Base-by-base conservation (phyloP, 202 grass and related monocot genomes). In the Miscanthus sacchariflorus region DNA sequence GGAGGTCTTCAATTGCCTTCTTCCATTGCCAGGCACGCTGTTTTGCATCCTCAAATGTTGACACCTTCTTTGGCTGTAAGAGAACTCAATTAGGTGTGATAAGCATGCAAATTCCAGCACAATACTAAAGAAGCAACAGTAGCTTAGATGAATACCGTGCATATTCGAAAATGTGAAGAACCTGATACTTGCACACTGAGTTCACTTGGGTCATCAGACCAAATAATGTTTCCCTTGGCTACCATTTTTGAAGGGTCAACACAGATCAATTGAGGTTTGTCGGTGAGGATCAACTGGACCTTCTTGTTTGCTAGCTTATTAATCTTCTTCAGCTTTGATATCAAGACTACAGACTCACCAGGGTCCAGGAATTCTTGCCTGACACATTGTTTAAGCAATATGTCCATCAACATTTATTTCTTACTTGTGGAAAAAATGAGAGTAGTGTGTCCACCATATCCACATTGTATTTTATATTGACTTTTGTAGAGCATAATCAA, bases 301-400 rank as follows among this genome's bases (percentile, higher is more conserved):
- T 96, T 99, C 87, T 96, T 99, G 88, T 95, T 99, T 89, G 91
- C 86, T 84, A 99, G 85, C 83, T 96, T 99, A 81, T 95, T 92
- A 77, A 96, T 92, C 89, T 99, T 99, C 94, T 96, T 99, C 88
- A 99, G 74, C 90, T 88, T 96, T 13, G 97, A 99, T 77, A 95
- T 99, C 88, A 99, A 93, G 28, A 99, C 87, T 76, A 99, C 91
- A n/a, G 90, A 89, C 44, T 99, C 97, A 21, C 90, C 90, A 18
- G 94, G 94, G 72, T 99, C 94, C 81, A 99, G 79, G 81, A 99
- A 97, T 65, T 95, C 97, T 89, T 99, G 93, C 97, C 94, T 97
- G 90, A 44, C 74, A 87, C 49, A 70, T 86, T 81, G 39, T 88
- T 74, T 88, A 80, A 81, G 70, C 39, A 77, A 77, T 30, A 89